Percentiles rank a stretch among this genome's conserved stretches.
Evolutionary conservation across 2,329 filamentous ascomycete species (phyloP).

Genomic region (Sphaceloma murrayae): DNA sequence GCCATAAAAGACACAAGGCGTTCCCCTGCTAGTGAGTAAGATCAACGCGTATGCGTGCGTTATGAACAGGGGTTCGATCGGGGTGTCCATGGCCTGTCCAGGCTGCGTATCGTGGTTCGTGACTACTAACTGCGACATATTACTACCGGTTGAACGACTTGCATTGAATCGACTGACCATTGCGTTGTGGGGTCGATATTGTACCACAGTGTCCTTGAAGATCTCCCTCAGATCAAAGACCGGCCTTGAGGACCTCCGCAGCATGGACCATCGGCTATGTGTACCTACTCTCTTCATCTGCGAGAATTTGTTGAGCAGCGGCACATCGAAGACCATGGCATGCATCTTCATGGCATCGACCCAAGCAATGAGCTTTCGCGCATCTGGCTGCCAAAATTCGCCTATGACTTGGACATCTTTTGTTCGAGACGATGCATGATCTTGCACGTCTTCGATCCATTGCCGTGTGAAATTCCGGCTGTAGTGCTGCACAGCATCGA

Average conservation of each 20-base stretch:
- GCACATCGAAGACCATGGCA: slow-evolving; percentile 17
- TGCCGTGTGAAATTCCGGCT: slow-evolving; percentile 55
- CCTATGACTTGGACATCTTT: slow-evolving; percentile 55
- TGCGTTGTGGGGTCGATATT: slow-evolving; percentile 45
- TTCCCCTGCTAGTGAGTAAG: slow-evolving; percentile 52
- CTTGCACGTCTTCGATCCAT: slow-evolving; percentile 52
- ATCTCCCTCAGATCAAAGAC: slow-evolving; percentile 41
- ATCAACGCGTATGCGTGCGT: slow-evolving; percentile 63
- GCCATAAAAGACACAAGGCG: slow-evolving; percentile 61
- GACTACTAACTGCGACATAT: slow-evolving; percentile 44
- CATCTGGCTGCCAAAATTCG: slow-evolving; percentile 58
- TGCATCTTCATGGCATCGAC: slow-evolving; percentile 22
- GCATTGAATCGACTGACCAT: slow-evolving; percentile 29
- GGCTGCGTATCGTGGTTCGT: slow-evolving; percentile 63
- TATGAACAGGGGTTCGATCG: slow-evolving; percentile 59
- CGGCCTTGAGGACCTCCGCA: neutral
- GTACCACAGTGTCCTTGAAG: slow-evolving; percentile 52
- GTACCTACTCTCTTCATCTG: neutral
- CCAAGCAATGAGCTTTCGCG: slow-evolving; percentile 48
- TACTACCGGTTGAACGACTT: neutral
- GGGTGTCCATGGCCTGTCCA: slow-evolving; percentile 53
- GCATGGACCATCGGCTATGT: neutral
- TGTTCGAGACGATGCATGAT: slow-evolving; percentile 31
- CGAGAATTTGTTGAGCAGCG: slow-evolving; percentile 7
- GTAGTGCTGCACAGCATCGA: slow-evolving; percentile 67